Evolutionary conservation across 2,329 filamentous ascomycete species (phyloP).

Genomic region (Monosporascus sp.): DNA sequence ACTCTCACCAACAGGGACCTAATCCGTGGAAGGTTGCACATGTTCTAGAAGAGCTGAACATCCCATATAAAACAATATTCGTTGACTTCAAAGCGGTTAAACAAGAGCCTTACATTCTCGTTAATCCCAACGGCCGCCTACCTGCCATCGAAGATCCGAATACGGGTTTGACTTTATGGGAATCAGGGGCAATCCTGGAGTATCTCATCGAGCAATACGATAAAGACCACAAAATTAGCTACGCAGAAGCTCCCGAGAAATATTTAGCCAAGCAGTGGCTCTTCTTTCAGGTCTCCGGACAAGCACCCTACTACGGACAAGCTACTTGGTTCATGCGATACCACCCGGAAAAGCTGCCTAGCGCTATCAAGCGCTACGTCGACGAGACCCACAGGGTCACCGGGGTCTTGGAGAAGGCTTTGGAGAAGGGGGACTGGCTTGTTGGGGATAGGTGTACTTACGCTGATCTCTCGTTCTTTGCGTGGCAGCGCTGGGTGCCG

Average conservation of each 20-base stretch:
- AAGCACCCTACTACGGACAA: constrained; percentile 7
- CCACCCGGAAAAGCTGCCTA: constrained; percentile 1
- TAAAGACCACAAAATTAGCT: constrained; percentile 14
- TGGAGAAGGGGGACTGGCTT: constrained; percentile 1
- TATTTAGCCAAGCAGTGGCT: constrained; percentile 10
- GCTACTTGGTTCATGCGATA: constrained; percentile 1
- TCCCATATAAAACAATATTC: constrained; percentile 27
- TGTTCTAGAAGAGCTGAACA: constrained; percentile 30
- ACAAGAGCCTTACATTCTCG: constrained; percentile 17
- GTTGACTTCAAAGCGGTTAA: constrained; percentile 20
- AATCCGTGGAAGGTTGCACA: too few relatives aligned
- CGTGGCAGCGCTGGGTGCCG: too few relatives aligned
- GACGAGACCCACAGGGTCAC: constrained; percentile 5
- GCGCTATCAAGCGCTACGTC: constrained; percentile 3
- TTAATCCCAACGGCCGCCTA: constrained; percentile 32
- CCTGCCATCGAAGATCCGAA: constrained; percentile 29
- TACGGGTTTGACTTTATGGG: constrained; percentile 26
- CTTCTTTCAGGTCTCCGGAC: constrained; percentile 6
- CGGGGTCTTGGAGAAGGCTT: neutral
- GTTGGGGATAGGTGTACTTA: constrained; percentile 1
- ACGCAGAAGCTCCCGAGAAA: constrained; percentile 11
- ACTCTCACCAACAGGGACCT: too few relatives aligned
- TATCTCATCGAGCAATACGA: constrained; percentile 24
- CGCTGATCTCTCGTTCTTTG: too few relatives aligned
- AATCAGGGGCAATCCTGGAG: constrained; percentile 15